Conservation (phyloP, 306 rosid species). For the Gillenia trifoliata region DNA sequence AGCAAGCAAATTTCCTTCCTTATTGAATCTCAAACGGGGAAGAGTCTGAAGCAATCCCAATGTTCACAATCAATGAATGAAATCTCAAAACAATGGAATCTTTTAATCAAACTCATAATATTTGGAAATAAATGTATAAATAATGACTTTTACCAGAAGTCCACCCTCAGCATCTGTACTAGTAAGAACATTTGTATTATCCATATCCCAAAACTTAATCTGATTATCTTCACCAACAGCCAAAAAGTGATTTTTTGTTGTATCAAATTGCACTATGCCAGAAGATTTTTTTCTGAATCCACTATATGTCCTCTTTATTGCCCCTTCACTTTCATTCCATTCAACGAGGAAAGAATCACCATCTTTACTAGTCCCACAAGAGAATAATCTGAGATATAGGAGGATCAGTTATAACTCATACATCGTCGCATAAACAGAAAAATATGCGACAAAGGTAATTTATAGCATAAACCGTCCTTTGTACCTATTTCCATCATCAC, state of each 20-base stretch:
- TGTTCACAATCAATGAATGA: slow-evolving; percentile 2
- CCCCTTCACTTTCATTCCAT: slow-evolving; percentile 79
- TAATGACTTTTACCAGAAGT: slow-evolving; percentile 38
- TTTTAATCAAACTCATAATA: background rate
- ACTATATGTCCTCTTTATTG: slow-evolving; percentile 55
- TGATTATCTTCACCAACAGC: slow-evolving; percentile 69
- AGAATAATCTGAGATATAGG: slow-evolving; percentile 43
- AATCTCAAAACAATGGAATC: slow-evolving; percentile 1
- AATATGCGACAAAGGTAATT: background rate
- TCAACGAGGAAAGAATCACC: slow-evolving; percentile 67
- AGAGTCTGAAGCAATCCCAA: slow-evolving; percentile 35
- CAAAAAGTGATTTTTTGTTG: slow-evolving; percentile 63
- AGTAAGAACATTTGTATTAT: slow-evolving; percentile 31
- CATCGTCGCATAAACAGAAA: background rate
- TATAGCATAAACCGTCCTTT: background rate
- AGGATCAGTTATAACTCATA: background rate
- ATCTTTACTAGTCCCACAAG: slow-evolving; percentile 74
- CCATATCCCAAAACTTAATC: slow-evolving; percentile 78
- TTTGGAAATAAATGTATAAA: background rate
- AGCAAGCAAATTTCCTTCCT: slow-evolving; percentile 62
- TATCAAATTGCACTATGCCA: slow-evolving; percentile 64
- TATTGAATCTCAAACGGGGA: slow-evolving; percentile 63
- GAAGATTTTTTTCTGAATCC: slow-evolving; percentile 64
- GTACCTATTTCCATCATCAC: slow-evolving; percentile 73
- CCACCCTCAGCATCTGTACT: slow-evolving; percentile 61